Base-by-base conservation (phyloP, 176 grass and related monocot genomes). In the Musa schizocarpa region DNA sequence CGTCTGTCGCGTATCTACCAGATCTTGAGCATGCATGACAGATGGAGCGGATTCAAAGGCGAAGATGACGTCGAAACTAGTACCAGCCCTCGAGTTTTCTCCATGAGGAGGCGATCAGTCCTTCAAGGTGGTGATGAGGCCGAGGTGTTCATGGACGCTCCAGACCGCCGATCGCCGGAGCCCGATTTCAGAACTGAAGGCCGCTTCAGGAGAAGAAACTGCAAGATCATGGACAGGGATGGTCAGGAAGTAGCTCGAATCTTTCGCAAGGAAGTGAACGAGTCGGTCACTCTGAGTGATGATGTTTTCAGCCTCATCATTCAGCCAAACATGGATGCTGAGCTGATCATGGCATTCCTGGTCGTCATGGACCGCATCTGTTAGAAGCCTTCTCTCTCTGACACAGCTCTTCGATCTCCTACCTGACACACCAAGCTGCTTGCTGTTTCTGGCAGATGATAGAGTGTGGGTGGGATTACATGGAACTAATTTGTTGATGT, bases 261-360 rank as follows among this genome's bases (percentile, higher is more conserved):
- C 21, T 48, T 55, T 0, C 73, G 70, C 76, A 92, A 92, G 80
- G 83, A 50, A 62, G 72, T 1, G 27, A 51, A 66, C 79, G 3
- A 69, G 2, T 80, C 87, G 7, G 81, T 81, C 63, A 48, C 82
- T 12, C 84, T 99, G 68, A 83, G 86, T 0, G 82, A 93, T 67
- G 95, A 99, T 53, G 95, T 99, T 69, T 99, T 99, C 89, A 94
- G 68, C 86, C 84, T 99, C 57, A 75, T 84, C 12, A 72, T 99
- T 67, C 78, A 79, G 51, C 84, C 86, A 1, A 84, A 80, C 43
- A 69, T 87, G 13, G 88, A 99, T 9, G 85, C 52, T 26, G 63
- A 86, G 2, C 80, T 84, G 16, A 21, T 94, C 69, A 94, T 99
- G 95, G 95, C 95, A 0, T 76, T 99, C 26, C 68, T 99, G 1